Conservation (phyloP, 371 early-diverging fungal species). For the Rhizomucor miehei region DNA sequence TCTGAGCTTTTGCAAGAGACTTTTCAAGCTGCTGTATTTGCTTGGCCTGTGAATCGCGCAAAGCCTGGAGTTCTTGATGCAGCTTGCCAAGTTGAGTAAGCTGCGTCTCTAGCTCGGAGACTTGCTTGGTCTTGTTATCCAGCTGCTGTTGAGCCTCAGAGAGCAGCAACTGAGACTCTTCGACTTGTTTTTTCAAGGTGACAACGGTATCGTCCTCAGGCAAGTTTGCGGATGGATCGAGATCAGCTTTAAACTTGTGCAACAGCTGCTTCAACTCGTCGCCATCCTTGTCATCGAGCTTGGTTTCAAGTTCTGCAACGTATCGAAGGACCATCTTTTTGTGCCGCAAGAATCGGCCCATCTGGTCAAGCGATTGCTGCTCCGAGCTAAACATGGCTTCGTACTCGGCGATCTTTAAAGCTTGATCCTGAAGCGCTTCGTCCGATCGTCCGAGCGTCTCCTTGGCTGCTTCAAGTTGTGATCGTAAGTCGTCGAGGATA, state of each 20-base stretch:
- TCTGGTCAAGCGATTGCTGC: conserved; percentile 7
- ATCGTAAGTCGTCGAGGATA: too few species aligned
- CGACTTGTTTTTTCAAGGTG: background rate
- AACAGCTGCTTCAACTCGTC: background rate
- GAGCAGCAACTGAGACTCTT: background rate
- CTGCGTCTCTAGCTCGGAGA: conserved; percentile 10
- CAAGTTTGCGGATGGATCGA: background rate
- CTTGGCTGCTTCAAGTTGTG: conserved; percentile 1
- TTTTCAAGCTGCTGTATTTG: conserved; percentile 14
- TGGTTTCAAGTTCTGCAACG: conserved; percentile 37
- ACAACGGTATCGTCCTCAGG: background rate
- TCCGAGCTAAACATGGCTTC: conserved; percentile 17
- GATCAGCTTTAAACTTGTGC: background rate
- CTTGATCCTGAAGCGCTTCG: conserved; percentile 40
- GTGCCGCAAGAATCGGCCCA: conserved; percentile 21
- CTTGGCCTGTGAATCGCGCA: conserved; percentile 15
- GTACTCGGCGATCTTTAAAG: conserved; percentile 30
- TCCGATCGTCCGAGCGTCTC: background rate
- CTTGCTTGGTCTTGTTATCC: conserved; percentile 9
- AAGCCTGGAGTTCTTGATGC: conserved; percentile 13
- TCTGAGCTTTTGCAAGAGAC: background rate
- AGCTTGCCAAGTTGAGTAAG: conserved; percentile 20
- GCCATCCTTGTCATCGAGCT: conserved; percentile 20
- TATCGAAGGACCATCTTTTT: conserved; percentile 30
- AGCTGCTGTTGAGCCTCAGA: background rate